Evolutionary conservation across 148 eudicot species (phyloP), one percentile per base, ranked within the genome.

Genomic region (Bassia scoparia): DNA sequence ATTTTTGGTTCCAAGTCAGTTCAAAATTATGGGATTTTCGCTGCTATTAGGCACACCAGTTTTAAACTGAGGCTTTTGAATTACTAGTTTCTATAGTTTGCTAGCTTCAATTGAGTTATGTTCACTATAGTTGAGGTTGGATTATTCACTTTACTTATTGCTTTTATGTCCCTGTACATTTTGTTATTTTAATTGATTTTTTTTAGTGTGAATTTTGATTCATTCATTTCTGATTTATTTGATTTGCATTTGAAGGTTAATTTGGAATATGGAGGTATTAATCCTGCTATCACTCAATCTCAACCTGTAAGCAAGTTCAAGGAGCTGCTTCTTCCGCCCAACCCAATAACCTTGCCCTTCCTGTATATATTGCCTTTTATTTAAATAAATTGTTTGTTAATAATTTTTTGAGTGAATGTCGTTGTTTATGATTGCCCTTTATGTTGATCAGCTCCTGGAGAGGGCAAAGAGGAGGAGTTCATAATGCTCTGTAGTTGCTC

Each of bases 241-340:
- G 54, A 74, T 61, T 30, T 30, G 18, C 20, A 44, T 33, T 16
- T 83, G 77, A 60, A 95, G 99, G 67, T 87, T 17, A 81, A 81
- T 85, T 61, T 79, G 18, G 97, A 92, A 76, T 92, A 84, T 70
- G 87, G 86, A 46, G 96, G 97, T 56, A 82, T 86, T 34, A 86
- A 82, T 68, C 85, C 67, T 23, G 59, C 78, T 2, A 18, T 60
- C 35, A 37, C 71, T 35, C 87, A 82, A 48, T 79, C 86, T 73
- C 61, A 75, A 37, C 69, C 71, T 41, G 71, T 71, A 77, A 75
- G 80, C 81, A 62, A 85, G 74, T 77, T 77, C 84, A 82, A 68
- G 73, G 72, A 33, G 78, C 33, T 71, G 72, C 83, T 64, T 62
- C 84, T 43, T 80, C 96, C 60, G 74, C 71, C 30, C 77, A 84